These are phyloP conservation scores for Lepraria neglecta DNA, from an alignment of 495 filamentous ascomycete genomes.

Conservation along the genomic window DNA sequence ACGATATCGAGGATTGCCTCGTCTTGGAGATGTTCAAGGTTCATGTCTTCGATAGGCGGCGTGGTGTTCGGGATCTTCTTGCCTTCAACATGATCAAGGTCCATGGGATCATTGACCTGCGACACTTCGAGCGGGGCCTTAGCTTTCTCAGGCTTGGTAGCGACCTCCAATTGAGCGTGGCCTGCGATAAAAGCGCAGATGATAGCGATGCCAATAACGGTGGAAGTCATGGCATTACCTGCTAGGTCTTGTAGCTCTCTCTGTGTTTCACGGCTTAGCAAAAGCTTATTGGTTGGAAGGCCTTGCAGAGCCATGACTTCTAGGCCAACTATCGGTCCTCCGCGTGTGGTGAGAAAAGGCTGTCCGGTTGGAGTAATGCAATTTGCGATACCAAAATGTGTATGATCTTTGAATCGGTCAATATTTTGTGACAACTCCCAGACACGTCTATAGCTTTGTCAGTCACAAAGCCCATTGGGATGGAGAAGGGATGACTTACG, in stretches of 20 bases:
- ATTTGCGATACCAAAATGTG: slow-evolving; percentile 51
- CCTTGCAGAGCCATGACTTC: slow-evolving; percentile 69
- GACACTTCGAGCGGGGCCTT: too few species aligned
- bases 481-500: slow-evolving; percentile 17
- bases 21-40: too few species aligned
- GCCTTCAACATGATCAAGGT: too few species aligned
- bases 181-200: slow-evolving; percentile 47
- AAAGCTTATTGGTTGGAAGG: slow-evolving; percentile 55
- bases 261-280: slow-evolving; percentile 58
- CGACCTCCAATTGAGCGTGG: neutral
- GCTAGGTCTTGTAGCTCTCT: slow-evolving; percentile 64
- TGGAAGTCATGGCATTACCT: slow-evolving; percentile 79
- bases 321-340: slow-evolving; percentile 56
- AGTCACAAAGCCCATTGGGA: neutral
- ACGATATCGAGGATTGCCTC: too few species aligned
- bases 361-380: slow-evolving; percentile 68
- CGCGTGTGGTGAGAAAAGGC: slow-evolving; percentile 56
- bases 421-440: slow-evolving; percentile 71
- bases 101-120: too few species aligned
- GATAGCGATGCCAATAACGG: slow-evolving; percentile 61
- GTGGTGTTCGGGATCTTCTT: too few species aligned
- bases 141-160: too few species aligned
- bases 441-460: neutral
- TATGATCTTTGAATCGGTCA: slow-evolving; percentile 48
- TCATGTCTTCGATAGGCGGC: too few species aligned